phyloP scores from a whole-genome alignment of 164 flowering plant genomes.

The Stephania japonica region DNA sequence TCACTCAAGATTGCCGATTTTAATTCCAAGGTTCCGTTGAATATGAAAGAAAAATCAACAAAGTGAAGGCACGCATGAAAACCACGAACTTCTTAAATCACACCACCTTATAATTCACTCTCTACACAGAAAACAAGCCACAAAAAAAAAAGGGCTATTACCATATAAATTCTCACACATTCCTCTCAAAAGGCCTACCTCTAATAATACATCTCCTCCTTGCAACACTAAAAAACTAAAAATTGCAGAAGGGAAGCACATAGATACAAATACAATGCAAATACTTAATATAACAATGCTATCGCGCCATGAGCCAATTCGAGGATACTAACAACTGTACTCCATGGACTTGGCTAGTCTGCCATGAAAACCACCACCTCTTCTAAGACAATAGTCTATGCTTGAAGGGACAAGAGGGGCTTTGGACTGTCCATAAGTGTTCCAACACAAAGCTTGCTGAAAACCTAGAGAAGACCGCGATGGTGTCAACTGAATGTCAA shows the following conservation, averaged over 20 bases:
- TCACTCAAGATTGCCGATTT: no score
- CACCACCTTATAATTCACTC: neutral
- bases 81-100: neutral
- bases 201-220: neutral
- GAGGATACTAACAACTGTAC: slow-evolving; percentile 19
- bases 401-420: slow-evolving; percentile 61
- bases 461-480: slow-evolving; percentile 22
- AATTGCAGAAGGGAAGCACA: slow-evolving; percentile 1
- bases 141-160: neutral
- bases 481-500: slow-evolving; percentile 45
- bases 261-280: neutral
- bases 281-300: neutral
- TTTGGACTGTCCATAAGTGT: slow-evolving; percentile 60
- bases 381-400: slow-evolving; percentile 64
- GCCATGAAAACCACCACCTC: slow-evolving; percentile 27
- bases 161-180: neutral
- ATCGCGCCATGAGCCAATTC: neutral
- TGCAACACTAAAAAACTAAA: neutral
- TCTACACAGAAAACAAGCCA: neutral
- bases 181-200: neutral
- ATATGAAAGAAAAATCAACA: neutral
- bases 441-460: slow-evolving; percentile 53
- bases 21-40: no score
- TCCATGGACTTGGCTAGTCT: slow-evolving; percentile 38
- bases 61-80: neutral